phyloP scores from a whole-genome alignment of 805 yeast species.

The Wickerhamomyces hampshirensis region DNA sequence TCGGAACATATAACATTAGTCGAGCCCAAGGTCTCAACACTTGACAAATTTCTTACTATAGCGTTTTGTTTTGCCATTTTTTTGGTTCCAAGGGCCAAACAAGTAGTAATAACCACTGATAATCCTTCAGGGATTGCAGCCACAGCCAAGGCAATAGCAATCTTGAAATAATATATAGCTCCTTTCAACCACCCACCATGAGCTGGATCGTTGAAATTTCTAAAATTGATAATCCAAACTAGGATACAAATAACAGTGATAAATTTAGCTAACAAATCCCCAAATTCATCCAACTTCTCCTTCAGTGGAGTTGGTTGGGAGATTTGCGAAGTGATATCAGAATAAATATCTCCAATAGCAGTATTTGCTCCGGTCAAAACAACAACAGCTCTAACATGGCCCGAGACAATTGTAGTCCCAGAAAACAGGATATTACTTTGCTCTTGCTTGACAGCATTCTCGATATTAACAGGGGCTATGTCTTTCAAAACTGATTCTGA shows the following conservation, averaged over 20 bases:
- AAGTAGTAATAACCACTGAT: conserved; percentile 49
- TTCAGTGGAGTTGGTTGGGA: conserved; percentile 32
- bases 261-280: conserved; percentile 37
- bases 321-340: conserved; percentile 37
- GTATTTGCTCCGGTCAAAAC: conserved; percentile 43
- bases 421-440: conserved; percentile 41
- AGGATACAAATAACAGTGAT: conserved; percentile 42
- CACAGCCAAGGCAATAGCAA: conserved; percentile 45
- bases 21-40: conserved; percentile 56
- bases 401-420: conserved; percentile 41
- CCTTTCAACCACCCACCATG: conserved; percentile 39
- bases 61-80: conserved; percentile 45
- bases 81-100: conserved; percentile 43
- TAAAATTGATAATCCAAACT: conserved; percentile 40
- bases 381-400: conserved; percentile 41
- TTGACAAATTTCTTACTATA: conserved; percentile 41
- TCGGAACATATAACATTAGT: conserved; percentile 44
- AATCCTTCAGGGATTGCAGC: conserved; percentile 52
- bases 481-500: conserved; percentile 36
- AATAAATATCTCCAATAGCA: conserved; percentile 44
- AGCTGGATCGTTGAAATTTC: conserved; percentile 36
- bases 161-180: conserved; percentile 46
- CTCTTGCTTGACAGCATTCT: conserved; percentile 33
- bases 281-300: conserved; percentile 33
- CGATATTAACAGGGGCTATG: conserved; percentile 22